Evolutionary conservation across 345 rosid species (phyloP).

Genomic region (Populus davidiana): DNA sequence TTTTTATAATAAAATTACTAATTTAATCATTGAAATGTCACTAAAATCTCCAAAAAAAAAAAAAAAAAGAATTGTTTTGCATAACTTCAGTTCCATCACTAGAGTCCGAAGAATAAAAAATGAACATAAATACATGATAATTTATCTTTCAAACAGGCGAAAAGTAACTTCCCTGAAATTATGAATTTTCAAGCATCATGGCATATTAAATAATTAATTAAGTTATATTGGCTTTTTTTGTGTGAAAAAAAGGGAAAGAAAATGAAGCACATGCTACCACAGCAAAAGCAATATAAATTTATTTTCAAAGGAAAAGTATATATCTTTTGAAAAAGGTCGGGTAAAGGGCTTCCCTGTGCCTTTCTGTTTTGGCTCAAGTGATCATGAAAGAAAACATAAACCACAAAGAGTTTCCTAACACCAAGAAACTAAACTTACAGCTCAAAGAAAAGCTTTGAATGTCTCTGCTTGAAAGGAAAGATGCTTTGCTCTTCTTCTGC

Average conservation of each 20-base stretch:
- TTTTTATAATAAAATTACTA: too few species aligned
- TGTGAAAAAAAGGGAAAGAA: background rate
- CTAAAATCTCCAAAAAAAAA: too few species aligned
- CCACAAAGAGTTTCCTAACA: background rate
- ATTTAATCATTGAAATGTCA: too few species aligned
- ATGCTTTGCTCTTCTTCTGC: slow-evolving; percentile 20
- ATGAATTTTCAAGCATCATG: too few species aligned
- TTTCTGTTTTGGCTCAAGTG: slow-evolving; percentile 6
- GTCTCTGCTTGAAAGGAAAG: slow-evolving; percentile 33
- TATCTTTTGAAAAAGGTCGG: slow-evolving; percentile 3
- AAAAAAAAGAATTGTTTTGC: too few species aligned
- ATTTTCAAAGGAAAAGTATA: background rate
- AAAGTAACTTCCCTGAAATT: too few species aligned
- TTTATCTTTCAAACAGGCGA: too few species aligned
- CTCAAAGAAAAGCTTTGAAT: slow-evolving; percentile 18
- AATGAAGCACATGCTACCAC: slow-evolving; percentile 11
- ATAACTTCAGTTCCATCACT: too few species aligned
- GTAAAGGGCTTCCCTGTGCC: background rate
- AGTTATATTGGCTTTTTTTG: background rate
- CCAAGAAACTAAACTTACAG: slow-evolving; percentile 1
- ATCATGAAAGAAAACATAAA: slow-evolving; percentile 6
- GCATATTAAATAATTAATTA: background rate
- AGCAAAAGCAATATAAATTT: background rate
- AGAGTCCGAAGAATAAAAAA: too few species aligned
- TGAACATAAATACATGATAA: too few species aligned